Evolutionary conservation across 345 rosid genomes (phyloP), one percentile per base, ranked within the genome.

Genomic region (Linum lewisii): DNA sequence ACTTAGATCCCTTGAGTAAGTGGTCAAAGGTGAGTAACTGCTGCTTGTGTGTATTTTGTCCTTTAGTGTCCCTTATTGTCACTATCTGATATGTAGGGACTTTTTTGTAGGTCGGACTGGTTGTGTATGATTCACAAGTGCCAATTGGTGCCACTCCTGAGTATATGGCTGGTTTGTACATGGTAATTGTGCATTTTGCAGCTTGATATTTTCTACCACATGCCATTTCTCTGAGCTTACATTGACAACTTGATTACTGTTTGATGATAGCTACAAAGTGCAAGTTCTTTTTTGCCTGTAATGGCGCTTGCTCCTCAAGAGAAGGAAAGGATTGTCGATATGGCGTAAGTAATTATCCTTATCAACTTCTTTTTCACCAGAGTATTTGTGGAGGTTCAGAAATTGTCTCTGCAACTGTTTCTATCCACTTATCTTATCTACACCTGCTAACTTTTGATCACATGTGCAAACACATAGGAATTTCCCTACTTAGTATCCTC

Each of bases 281-380:
- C 99, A 29, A 93, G 95, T 77, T 93, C 97, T 1, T 87, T 93
- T 76, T 74, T 93, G 82, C 95, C 97, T 26, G 95, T 93, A 62
- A 89, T 93, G 99, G 95, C 97, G 66, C 97, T 93, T 75, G 99
- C 97, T 53, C 97, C 99, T 61, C 85, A 81, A 70, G 99, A 93
- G 66, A 89, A 82, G 63, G 99, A 93, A 63, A 78, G 90, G 44
- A 63, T 93, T 60, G 81, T 93, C 60, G 99, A 93, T 68, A 81
- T 93, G 86, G 99, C 99, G 95, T 92, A 80, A 86, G 98, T 78
- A 63, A 45, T 54, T 10, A 20, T 52, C 56, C n/a, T 52, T 52
- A 20, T 20, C n/a, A n/a, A 24, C 7, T 6, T 42, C 13, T 42
- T 42, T 11, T 2, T 11, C 16, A 3, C 47, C 4, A 11, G 16